phyloP scores from a whole-genome alignment of 1,284 basidiomycete species.

The Irpex lacteus region DNA sequence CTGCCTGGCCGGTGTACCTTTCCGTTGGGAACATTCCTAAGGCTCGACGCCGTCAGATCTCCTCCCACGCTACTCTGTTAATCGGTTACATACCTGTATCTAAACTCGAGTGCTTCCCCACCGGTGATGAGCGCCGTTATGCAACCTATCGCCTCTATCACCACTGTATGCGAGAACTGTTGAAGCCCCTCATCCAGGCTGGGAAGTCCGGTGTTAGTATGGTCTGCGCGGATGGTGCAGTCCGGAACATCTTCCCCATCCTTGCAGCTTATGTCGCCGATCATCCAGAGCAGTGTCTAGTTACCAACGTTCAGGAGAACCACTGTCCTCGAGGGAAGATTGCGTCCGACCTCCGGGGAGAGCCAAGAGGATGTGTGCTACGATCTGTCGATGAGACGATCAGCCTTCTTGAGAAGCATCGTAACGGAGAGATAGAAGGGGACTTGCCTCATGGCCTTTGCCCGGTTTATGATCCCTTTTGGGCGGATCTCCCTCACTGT shows the following conservation, averaged over 20 bases:
- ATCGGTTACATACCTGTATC: conserved; percentile 27
- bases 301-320: conserved; percentile 18
- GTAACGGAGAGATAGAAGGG: conserved; percentile 2
- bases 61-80: conserved; percentile 21
- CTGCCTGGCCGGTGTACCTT: conserved; percentile 26
- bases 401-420: not conserved
- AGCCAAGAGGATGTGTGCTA: conserved; percentile 6
- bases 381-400: conserved; percentile 3
- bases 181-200: conserved; percentile 19
- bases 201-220: conserved; percentile 22
- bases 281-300: conserved; percentile 24
- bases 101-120: conserved; percentile 19
- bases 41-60: conserved; percentile 17
- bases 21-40: conserved; percentile 24
- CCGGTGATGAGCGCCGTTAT: not conserved
- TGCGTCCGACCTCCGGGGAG: conserved; percentile 13
- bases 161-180: conserved; percentile 24
- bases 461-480: conserved; percentile 24
- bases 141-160: conserved; percentile 26
- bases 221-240: conserved; percentile 22
- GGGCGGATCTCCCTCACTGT: conserved; percentile 20
- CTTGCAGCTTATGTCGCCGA: conserved; percentile 26
- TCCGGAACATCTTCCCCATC: conserved; percentile 21
- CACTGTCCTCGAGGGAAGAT: conserved; percentile 19
- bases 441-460: conserved; percentile 9